Percentiles rank a stretch among this genome's conserved stretches.
These are phyloP conservation scores for Rhododendron vialii DNA, from an alignment of 148 eudicot species.

Conservation along the genomic window DNA sequence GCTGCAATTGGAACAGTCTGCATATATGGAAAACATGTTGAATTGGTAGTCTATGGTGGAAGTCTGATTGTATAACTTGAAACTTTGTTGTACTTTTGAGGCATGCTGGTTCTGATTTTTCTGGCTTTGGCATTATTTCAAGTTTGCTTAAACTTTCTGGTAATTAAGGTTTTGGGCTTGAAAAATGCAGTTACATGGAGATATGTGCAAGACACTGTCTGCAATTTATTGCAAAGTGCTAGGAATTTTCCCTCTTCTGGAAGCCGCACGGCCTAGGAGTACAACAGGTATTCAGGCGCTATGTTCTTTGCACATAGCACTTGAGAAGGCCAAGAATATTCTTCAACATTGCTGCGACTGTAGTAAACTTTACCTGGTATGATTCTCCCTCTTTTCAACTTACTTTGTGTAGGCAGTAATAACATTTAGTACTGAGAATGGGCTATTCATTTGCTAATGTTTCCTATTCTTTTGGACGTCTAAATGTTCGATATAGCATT, in stretches of 20 bases:
- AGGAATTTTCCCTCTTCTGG: conserved; percentile 79
- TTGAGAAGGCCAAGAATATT: conserved; percentile 83
- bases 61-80: neutral
- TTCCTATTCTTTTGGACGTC: neutral
- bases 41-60: neutral
- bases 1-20: neutral
- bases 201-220: conserved; percentile 73
- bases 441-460: neutral
- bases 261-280: conserved; percentile 93
- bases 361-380: conserved; percentile 94
- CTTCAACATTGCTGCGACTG: conserved; percentile 91
- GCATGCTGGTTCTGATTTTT: neutral
- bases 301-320: conserved; percentile 85
- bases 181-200: conserved; percentile 82
- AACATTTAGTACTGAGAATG: neutral
- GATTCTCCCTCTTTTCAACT: conserved; percentile 10
- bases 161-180: neutral
- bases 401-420: neutral
- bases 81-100: conserved; percentile 1
- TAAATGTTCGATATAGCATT: neutral
- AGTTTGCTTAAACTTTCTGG: neutral
- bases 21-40: neutral
- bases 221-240: conserved; percentile 63
- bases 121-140: neutral
- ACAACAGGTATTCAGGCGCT: conserved; percentile 93